These are phyloP conservation scores for Coprinellus micaceus DNA, from an alignment of 768 basidiomycete genomes.

Conservation along the genomic window DNA sequence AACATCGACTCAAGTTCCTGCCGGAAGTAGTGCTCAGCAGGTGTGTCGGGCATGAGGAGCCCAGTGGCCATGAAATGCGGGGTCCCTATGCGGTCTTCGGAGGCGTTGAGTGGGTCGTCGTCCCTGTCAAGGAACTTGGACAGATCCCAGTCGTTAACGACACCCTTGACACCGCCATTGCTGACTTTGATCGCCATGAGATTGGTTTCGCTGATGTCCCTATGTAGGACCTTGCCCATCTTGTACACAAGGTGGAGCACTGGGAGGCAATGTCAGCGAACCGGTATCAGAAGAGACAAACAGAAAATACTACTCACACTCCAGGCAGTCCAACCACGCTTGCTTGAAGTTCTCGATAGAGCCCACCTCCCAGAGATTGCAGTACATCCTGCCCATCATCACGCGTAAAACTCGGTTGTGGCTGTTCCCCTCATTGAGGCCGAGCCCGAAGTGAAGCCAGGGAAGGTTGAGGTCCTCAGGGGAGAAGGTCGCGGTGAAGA, in stretches of 20 bases:
- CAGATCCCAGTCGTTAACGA: slow-evolving; percentile 28
- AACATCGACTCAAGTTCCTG: slow-evolving; percentile 23
- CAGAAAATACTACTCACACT: slow-evolving; percentile 21
- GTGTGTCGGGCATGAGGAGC: not conserved
- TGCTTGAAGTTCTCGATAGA: slow-evolving; percentile 23
- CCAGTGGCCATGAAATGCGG: slow-evolving; percentile 28
- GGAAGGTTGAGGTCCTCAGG: not conserved
- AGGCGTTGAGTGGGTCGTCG: not conserved
- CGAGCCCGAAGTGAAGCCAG: not conserved
- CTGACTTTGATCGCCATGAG: slow-evolving; percentile 22
- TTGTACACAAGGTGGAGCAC: not conserved
- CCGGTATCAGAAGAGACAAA: not conserved
- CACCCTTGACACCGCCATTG: slow-evolving; percentile 14
- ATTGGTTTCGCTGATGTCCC: slow-evolving; percentile 29
- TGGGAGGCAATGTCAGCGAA: not conserved
- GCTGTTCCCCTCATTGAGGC: not conserved
- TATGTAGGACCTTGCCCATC: slow-evolving; percentile 23
- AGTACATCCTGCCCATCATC: slow-evolving; percentile 16
- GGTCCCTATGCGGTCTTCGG: slow-evolving; percentile 23
- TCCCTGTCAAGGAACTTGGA: slow-evolving; percentile 9
- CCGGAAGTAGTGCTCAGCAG: slow-evolving; percentile 12
- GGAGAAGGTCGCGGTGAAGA: not conserved
- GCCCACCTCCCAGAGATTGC: slow-evolving; percentile 19
- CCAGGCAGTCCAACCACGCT: slow-evolving; percentile 26
- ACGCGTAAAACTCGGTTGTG: slow-evolving; percentile 14